A percentile compares a stretch with the other conserved stretches of the same genome.
Conservation (phyloP, 2,329 filamentous ascomycete species). For the Pseudocercospora ulei region DNA sequence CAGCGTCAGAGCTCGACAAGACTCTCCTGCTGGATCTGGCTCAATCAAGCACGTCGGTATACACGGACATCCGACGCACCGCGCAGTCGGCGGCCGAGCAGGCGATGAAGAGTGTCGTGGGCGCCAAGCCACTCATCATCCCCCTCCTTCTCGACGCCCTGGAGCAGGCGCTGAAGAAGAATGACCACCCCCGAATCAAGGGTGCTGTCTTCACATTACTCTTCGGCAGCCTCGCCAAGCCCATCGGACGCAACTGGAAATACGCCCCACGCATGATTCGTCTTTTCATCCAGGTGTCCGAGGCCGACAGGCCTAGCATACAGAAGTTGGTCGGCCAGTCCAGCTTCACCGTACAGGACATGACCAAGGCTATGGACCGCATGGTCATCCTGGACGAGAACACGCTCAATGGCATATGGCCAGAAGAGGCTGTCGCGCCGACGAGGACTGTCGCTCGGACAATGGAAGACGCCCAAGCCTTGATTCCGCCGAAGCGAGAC, state of each 20-base stretch:
- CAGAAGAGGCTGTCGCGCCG: constrained; percentile 36
- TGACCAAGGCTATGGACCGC: constrained; percentile 76
- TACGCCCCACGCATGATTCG: constrained; percentile 84
- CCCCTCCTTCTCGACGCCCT: constrained; percentile 73
- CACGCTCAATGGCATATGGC: constrained; percentile 61
- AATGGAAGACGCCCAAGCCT: constrained; percentile 49
- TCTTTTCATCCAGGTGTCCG: constrained; percentile 78
- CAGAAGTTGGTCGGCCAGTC: constrained; percentile 76
- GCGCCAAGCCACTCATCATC: constrained; percentile 78
- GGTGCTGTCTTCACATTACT: constrained; percentile 84
- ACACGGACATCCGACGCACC: constrained; percentile 89
- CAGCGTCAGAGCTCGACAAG: constrained; percentile 84
- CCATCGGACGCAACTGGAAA: constrained; percentile 83
- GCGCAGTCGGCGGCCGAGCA: constrained; percentile 89
- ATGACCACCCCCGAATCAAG: constrained; percentile 86
- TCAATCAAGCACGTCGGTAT: constrained; percentile 78
- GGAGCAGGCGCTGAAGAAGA: constrained; percentile 64
- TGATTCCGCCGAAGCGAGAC: constrained; percentile 57
- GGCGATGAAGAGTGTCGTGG: constrained; percentile 81
- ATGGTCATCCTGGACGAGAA: constrained; percentile 71
- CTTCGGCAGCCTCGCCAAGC: constrained; percentile 79
- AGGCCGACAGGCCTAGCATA: constrained; percentile 87
- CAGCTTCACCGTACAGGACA: constrained; percentile 79
- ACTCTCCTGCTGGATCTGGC: constrained; percentile 74
- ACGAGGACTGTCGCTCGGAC: constrained; percentile 30